phyloP scores from a whole-genome alignment of 495 filamentous ascomycete genomes.

The Tuber aestivum region DNA sequence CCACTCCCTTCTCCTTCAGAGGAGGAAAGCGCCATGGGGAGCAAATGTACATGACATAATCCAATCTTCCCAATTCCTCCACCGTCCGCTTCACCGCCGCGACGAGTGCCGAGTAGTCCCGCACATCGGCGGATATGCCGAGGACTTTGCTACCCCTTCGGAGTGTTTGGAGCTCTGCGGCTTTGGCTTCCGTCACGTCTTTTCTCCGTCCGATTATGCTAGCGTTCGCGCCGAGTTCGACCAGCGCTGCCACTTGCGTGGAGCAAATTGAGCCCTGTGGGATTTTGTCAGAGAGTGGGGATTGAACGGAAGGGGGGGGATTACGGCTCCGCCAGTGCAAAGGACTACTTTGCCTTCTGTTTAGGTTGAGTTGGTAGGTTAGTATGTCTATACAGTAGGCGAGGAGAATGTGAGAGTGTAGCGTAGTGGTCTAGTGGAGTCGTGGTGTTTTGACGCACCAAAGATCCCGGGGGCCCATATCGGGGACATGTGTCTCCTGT shows the following conservation, averaged over 20 bases:
- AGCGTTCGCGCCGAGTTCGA: conserved; percentile 85
- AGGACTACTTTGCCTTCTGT: conserved; percentile 83
- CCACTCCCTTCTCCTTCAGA: neutral
- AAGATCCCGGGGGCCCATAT: conserved; percentile 38
- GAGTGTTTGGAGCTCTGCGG: conserved; percentile 71
- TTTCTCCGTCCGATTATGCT: conserved; percentile 87
- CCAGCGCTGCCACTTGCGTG: conserved; percentile 82
- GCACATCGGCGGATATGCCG: conserved; percentile 79
- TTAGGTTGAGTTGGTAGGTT: conserved; percentile 1
- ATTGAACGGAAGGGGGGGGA: conserved; percentile 70
- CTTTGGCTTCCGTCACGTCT: conserved; percentile 77
- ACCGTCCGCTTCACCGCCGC: conserved; percentile 70
- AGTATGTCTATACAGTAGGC: neutral
- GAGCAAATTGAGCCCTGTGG: conserved; percentile 75
- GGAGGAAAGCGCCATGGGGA: neutral
- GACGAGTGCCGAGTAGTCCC: conserved; percentile 51
- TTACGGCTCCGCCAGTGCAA: conserved; percentile 89
- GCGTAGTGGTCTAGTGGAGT: neutral
- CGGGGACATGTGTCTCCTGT: conserved; percentile 22
- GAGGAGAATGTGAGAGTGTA: conserved; percentile 32
- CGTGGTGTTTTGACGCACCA: conserved; percentile 10
- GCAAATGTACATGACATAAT: conserved; percentile 77
- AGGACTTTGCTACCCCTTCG: conserved; percentile 73
- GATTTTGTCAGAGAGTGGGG: conserved; percentile 44
- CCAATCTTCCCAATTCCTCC: conserved; percentile 74